Evolutionary conservation across 164 flowering plant species (phyloP).

Genomic region (Tinospora cordifolia): DNA sequence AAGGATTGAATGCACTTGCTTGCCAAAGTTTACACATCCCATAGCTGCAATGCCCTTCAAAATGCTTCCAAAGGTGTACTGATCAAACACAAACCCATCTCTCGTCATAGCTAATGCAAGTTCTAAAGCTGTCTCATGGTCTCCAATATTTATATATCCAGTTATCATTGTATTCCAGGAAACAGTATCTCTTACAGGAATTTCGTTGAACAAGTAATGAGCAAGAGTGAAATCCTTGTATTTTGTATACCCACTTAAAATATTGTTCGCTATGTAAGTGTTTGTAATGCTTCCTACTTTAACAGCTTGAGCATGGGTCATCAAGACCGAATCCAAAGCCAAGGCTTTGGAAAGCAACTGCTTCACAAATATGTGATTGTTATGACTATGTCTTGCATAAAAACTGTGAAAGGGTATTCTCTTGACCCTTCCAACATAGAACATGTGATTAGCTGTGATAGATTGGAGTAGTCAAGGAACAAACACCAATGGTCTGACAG

Average conservation of each 20-base stretch:
- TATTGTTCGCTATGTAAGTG: conserved; percentile 44
- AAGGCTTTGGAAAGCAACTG: conserved; percentile 19
- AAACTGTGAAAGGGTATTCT: conserved; percentile 8
- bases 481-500: neutral
- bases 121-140: conserved; percentile 30
- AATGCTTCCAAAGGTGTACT: conserved; percentile 57
- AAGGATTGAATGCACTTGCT: conserved; percentile 46
- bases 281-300: conserved; percentile 36
- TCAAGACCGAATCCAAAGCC: conserved; percentile 13
- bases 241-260: conserved; percentile 39
- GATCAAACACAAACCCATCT: conserved; percentile 40
- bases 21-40: conserved; percentile 31
- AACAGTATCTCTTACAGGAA: conserved; percentile 56
- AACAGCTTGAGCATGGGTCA: conserved; percentile 36
- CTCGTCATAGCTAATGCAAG: conserved; percentile 39
- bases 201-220: conserved; percentile 59
- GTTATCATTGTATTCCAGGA: conserved; percentile 81
- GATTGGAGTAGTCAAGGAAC: neutral
- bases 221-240: conserved; percentile 35
- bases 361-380: conserved; percentile 25
- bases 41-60: conserved; percentile 48
- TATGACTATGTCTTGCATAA: conserved; percentile 6
- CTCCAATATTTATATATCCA: conserved; percentile 43
- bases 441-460: conserved; percentile 11
- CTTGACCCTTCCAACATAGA: conserved; percentile 14